phyloP scores from a whole-genome alignment of 768 basidiomycete genomes.

The Leccinellum luteum region DNA sequence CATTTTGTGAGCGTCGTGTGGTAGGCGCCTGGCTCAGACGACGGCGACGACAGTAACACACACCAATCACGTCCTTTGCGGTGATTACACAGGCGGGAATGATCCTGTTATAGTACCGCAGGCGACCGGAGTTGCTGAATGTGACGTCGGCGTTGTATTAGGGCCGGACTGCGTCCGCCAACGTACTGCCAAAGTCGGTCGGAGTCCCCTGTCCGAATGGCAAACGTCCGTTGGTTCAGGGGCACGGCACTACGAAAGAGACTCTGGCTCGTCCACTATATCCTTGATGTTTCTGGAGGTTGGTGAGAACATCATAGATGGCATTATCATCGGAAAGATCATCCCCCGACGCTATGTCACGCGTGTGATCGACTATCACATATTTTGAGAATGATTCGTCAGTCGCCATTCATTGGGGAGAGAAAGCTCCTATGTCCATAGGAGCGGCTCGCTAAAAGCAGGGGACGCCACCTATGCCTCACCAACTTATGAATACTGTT shows the following conservation, averaged over 20 bases:
- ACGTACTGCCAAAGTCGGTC: slow-evolving; percentile 3
- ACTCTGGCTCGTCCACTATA: neutral
- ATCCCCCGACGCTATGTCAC: slow-evolving; percentile 2
- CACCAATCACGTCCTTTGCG: slow-evolving; percentile 16
- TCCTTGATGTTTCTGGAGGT: neutral
- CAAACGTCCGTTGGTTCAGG: slow-evolving; percentile 4
- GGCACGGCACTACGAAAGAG: slow-evolving; percentile 3
- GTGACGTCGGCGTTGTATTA: slow-evolving; percentile 17
- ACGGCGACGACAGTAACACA: neutral
- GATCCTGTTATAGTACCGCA: slow-evolving; percentile 8
- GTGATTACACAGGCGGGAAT: slow-evolving; percentile 2
- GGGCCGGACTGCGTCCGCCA: slow-evolving; percentile 18
- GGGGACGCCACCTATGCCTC: slow-evolving; percentile 2
- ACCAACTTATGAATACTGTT: neutral
- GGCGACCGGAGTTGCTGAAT: slow-evolving; percentile 3
- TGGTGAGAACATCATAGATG: neutral
- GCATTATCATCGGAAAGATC: slow-evolving; percentile 7
- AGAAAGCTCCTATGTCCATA: neutral
- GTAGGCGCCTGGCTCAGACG: neutral
- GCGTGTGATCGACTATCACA: slow-evolving; percentile 1
- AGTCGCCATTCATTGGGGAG: neutral
- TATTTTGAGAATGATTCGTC: neutral
- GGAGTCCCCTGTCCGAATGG: neutral
- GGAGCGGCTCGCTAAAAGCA: neutral
- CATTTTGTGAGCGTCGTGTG: neutral